phyloP scores from a whole-genome alignment of 257 asterid genomes.

The Ligustrum vulgare region DNA sequence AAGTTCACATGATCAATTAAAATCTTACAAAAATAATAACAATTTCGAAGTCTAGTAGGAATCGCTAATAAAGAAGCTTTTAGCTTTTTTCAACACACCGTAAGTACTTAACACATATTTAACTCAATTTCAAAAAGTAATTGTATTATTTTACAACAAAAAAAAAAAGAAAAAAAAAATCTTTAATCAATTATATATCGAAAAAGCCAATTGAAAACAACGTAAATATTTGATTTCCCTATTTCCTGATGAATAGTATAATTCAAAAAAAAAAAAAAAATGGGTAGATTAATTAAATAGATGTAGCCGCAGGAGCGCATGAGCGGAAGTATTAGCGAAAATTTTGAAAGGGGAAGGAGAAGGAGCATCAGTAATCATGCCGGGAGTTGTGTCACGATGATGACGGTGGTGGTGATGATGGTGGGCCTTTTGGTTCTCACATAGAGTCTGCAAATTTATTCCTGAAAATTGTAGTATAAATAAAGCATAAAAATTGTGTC shows the following conservation, averaged over 20 bases:
- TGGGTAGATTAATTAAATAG: background rate
- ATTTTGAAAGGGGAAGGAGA: no score
- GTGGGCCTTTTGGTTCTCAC: constrained; percentile 43
- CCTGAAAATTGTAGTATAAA: constrained; percentile 34
- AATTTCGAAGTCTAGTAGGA: no score
- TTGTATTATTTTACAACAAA: background rate
- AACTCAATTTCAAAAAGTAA: background rate
- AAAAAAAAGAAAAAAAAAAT: background rate
- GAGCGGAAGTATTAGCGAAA: constrained; percentile 3
- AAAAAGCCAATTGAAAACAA: background rate
- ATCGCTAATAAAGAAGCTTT: background rate
- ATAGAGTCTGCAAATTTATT: constrained; percentile 54
- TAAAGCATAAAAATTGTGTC: background rate
- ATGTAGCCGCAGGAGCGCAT: background rate
- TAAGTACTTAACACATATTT: background rate
- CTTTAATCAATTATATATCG: background rate
- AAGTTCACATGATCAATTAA: no score
- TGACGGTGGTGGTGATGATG: constrained; percentile 41
- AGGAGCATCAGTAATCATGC: background rate
- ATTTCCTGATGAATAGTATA: background rate
- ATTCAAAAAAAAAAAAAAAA: background rate
- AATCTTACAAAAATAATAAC: no score
- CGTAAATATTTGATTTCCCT: background rate
- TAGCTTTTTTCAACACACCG: background rate
- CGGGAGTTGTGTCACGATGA: background rate